Evolutionary conservation across 768 basidiomycete species (phyloP), one percentile per base, ranked within the genome.

Genomic region (Mycena venus): DNA sequence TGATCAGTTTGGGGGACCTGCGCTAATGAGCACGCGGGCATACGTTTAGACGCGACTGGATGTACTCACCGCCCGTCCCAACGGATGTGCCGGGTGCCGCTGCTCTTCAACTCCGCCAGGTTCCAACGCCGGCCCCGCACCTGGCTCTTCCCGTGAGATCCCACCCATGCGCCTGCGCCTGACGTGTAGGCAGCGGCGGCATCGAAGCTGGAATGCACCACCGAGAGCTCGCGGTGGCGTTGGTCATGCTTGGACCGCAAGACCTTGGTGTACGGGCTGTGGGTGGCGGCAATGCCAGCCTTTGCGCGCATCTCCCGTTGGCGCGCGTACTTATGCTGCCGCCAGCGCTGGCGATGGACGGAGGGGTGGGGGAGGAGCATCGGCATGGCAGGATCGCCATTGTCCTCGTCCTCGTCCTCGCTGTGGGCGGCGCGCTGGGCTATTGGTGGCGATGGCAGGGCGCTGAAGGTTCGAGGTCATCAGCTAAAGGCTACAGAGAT

Each of bases 51-150:
- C 9, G 11, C 19, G 49, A n/a, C 19, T 9, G 27, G 25, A 27
- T 4, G 25, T 6, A 68, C 67, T 9, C 21, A 59, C 67, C 40
- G 38, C 4, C 67, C 56, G 19, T 68, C 32, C 67, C 67, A 68
- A 1, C 34, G 25, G 14, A 68, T 68, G 11, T 59, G 66, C 10
- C 10, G 53, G 3, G 12, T 6, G 4, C 36, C 40, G 7, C 0
- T 12, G 15, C 7, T 21, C n/a, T 53, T 58, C 8, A 67, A 29
- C 21, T 38, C 12, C 0, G 12, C n/a, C 6, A 58, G 27, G 2
- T 53, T 67, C 66, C 27, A 15, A 29, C 27, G 51, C 10, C 25
- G 27, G 14, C 14, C 36, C 51, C 27, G 17, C 12, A 23, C 15
- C 27, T 53, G 17, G 42, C 42, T 53, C 51, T 53, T 53, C 27